Base-by-base conservation (phyloP, 2,329 filamentous ascomycete species). In the Shiraia bambusicola region DNA sequence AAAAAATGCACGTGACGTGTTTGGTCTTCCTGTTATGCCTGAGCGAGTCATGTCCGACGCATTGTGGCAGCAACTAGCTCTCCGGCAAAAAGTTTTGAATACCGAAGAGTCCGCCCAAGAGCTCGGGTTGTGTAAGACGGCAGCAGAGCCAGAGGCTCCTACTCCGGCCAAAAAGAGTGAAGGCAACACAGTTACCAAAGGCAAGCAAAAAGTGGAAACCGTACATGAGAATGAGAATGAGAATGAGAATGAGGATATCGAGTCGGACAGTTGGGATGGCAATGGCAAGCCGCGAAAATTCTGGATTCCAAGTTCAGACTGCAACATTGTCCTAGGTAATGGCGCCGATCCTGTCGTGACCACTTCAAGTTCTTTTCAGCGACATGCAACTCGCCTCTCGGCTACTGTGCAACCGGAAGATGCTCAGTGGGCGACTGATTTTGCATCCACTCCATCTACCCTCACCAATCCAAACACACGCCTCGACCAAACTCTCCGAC, bases 11-110 rank as follows among this genome's bases (percentile, higher is more conserved):
- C 71, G 72, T 31, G 78, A 82, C 51, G 63, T 75, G 11, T 71
- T 81, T 34, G 77, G 77, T 3, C 59, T 80, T 2, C 77, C 77
- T 2, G 71, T 80, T 25, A 69, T 81, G 59, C 75, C 77, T 1
- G 77, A 80, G 37, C 73, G 73, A 39, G 76, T 80, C 33, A 75
- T 80, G 27, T 75, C 71, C 3, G 76, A 77, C 52, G 78, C 78
- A 2, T 58, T 81, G 6, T 81, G 79, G 79, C 77, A 78, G 64
- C 74, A 78, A 46, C 75, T 80, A 56, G 76, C 78, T 38, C 67
- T 82, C 3, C 70, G 78, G 9, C 78, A 81, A 49, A 74, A 69
- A 35, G 75, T 82, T 3, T 57, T 80, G 37, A 79, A 78, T 47
- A 74, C 77, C 3, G 66, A 70, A 13, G 74, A 79, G 15, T 56